These are phyloP conservation scores for Trichosporon asahii DNA, from an alignment of 1,284 basidiomycete genomes.

Conservation along the genomic window DNA sequence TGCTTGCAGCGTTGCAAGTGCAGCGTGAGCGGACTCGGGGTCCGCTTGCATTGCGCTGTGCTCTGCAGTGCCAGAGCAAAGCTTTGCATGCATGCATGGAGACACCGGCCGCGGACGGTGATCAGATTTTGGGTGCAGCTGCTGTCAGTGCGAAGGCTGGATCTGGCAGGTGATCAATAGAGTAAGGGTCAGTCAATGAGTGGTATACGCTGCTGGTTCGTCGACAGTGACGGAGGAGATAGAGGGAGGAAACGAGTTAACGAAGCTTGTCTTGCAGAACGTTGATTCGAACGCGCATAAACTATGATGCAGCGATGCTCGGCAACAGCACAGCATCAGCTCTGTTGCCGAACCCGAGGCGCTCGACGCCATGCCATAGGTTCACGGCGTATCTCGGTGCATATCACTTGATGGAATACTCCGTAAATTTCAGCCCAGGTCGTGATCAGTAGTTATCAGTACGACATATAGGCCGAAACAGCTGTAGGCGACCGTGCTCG, in stretches of 20 bases:
- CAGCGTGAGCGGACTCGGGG: not conserved
- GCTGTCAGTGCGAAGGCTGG: not conserved
- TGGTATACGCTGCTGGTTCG: not conserved
- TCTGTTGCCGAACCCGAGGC: not conserved
- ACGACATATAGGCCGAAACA: conserved; percentile 3
- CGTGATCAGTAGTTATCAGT: conserved; percentile 4
- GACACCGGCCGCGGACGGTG: conserved; percentile 1
- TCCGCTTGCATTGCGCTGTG: not conserved
- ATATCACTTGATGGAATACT: conserved; percentile 4
- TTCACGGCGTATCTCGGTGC: conserved; percentile 8
- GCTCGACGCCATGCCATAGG: not conserved
- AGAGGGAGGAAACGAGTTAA: not conserved
- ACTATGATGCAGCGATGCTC: not conserved
- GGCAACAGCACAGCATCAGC: not conserved
- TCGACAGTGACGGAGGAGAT: not conserved
- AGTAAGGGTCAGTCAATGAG: not conserved
- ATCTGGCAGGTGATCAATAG: not conserved
- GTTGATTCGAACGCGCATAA: not conserved
- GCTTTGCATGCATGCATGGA: not conserved
- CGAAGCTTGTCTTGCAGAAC: not conserved
- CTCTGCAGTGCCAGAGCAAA: not conserved
- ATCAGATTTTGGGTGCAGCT: not conserved
- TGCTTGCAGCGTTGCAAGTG: not conserved
- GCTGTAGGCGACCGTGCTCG: not conserved
- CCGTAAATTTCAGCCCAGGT: conserved; percentile 1